These are phyloP conservation scores for Aphanomyces invadans DNA, from an alignment of 352 stramenopile genomes.

Conservation along the genomic window DNA sequence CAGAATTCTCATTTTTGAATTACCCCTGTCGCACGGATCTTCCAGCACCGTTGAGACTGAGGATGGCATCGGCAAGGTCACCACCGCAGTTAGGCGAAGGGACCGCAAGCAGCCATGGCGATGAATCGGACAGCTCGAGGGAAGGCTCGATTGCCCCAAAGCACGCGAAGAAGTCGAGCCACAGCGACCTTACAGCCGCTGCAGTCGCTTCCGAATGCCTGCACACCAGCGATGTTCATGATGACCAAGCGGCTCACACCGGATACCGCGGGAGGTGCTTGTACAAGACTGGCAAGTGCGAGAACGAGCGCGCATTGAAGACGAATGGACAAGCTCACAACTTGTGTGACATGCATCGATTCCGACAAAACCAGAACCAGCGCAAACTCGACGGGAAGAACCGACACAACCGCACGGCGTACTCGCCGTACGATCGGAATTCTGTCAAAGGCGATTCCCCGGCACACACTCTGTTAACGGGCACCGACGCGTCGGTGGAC, in stretches of 20 bases:
- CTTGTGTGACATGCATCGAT: conserved; percentile 77
- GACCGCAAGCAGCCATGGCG: neutral
- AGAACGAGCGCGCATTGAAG: conserved; percentile 79
- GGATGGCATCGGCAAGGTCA: neutral
- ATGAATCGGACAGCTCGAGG: neutral
- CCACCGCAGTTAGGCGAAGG: too few relatives aligned
- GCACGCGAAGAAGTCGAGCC: neutral
- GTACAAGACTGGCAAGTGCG: conserved; percentile 83
- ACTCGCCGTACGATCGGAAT: neutral
- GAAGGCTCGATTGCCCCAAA: neutral
- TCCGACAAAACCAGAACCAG: conserved; percentile 79
- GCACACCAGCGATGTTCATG: too few relatives aligned
- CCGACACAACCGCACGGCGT: conserved; percentile 51
- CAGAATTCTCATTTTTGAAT: conserved; percentile 14
- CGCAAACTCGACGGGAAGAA: conserved; percentile 84
- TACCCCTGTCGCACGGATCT: conserved; percentile 1
- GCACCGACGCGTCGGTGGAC: neutral
- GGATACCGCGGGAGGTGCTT: conserved; percentile 54
- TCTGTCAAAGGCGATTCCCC: neutral
- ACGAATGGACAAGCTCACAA: conserved; percentile 72
- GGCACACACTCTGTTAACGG: neutral
- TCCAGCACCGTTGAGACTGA: neutral
- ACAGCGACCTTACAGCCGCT: neutral
- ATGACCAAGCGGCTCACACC: too few relatives aligned
- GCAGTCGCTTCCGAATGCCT: neutral